Base-by-base conservation (phyloP, 2,329 filamentous ascomycete species). In the Aspergillus neoniger region DNA sequence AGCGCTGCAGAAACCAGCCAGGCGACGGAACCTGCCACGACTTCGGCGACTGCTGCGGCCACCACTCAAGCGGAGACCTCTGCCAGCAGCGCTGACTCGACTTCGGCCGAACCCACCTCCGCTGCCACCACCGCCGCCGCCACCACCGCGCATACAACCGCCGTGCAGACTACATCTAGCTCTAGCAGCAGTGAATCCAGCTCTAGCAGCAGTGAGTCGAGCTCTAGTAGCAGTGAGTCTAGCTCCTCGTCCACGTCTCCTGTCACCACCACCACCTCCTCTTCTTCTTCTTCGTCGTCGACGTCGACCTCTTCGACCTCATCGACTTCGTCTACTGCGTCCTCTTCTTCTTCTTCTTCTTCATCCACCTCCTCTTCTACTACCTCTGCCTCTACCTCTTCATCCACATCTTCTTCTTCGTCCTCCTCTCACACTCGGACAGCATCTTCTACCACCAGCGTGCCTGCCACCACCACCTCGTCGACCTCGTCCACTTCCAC, bases 131-230 rank as follows among this genome's bases (percentile, higher is more conserved):
- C 65, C 30, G 64, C 65, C 23, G 53, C 67, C 19, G 55, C 57
- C 9, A 64, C 65, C 28, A 65, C 65, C 28, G 55, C 67, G n/a
- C 55, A 56, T 30, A 65, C 65, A 21, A 55, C 67, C 30, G 38
- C 62, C 23, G 47, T 50, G 32, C 53, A 56, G 14, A 56, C 58
- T 5, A 47, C 65, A 10, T 44, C 52, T 30, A 55, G 52, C 52
- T 55, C 52, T 55, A 54, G 52, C 38, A 54, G 52, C 52, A 25
- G 52, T 54, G 52, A 54, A 41, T 44, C 52, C 38, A 55, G 52
- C 52, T 55, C 52, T 55, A 55, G 53, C 53, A 55, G 53, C 53
- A 55, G 53, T 55, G 53, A 55, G 53, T 55, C 53, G 39, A 55
- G 53, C 53, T 55, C 53, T 47, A 55, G 53, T 55, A 55, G 53